Base-by-base conservation (phyloP, 306 rosid genomes). In the Dryas octopetala region DNA sequence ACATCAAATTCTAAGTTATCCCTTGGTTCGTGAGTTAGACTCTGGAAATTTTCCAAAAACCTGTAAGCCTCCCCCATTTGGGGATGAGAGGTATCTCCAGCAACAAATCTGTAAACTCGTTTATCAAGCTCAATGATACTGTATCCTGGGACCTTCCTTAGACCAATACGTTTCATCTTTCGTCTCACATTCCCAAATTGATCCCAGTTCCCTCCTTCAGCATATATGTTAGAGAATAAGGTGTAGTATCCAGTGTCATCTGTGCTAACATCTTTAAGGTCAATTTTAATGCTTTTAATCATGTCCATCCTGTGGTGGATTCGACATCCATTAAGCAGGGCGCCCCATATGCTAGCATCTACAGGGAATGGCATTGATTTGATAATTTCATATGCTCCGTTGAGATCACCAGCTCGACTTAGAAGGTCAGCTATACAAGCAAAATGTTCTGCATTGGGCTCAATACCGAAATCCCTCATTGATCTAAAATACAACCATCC, bases 181-280 rank as follows among this genome's bases (percentile, higher is more conserved):
- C 76, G 82, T 76, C 98, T 91, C 78, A 94, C 93, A 66, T 86
- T 87, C 77, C 91, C 83, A 71, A 92, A 91, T 65, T 90, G 91
- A 75, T 83, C 81, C 95, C 91, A 90, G 69, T 90, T 86, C 80
- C 96, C 98, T 76, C 79, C 97, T 84, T 90, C 96, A 6, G 96
- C 96, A 51, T 89, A 83, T 86, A 91, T 83, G 78, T 94, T 94
- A 52, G 98, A 94, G 74, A 91, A 80, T 80, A 94, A 87, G 62
- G 97, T 85, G 74, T 88, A 91, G 86, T 91, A 90, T 61, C 98
- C 98, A 62, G 91, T 84, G 89, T 91, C 97, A 79, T 84, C 85
- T 41, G 95, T 91, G 15, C 58, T 76, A 64, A 90, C 76, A 55
- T 83, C 83, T 50, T 48, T 23, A 52, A 91, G 82, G 61, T 88